Base-by-base conservation (phyloP, 805 yeast species). In the Wickerhamiella cacticola region DNA sequence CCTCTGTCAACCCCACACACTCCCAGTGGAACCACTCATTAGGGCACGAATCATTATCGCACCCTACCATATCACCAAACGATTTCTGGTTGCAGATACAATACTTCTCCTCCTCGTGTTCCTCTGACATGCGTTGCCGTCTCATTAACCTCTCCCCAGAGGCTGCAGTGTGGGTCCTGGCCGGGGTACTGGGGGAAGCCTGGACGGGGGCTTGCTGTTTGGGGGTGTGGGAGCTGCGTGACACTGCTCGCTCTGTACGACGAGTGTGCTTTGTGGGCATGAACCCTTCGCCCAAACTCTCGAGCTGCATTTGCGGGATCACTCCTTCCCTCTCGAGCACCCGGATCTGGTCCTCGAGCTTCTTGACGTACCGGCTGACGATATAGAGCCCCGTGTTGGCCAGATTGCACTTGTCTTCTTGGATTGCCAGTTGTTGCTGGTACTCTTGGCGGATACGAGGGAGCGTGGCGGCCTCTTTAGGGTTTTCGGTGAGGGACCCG, bases 21-120 rank as follows among this genome's bases (percentile, higher is more conserved):
- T 79, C 81, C 72, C 88, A 89, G 64, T 92, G 98, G 67, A 89
- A 89, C 97, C 97, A 89, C 62, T 86, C 96, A 54, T 72, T 79
- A 59, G 79, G 76, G 68, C 98, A 92, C 56, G 81, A 79, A 21
- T 81, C 82, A 53, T 86, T 83, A 61, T 89, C 98, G 66, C 98
- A 89, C 0, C 92, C 96, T 55, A 89, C 85, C 98, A 89, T 89
- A 57, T 80, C 85, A 21, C 98, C 98, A 65, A 81, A 85, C 0
- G 96, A 87, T 0, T 83, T 94, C 55, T 88, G 86, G 60, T 86
- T 94, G 61, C 98, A 89, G 66, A 83, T 82, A 63, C 98, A 89
- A 63, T 89, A 89, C 46, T 77, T 56, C 24, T 55, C 65, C 44
- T 76, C 79, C 52, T 80, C 86, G 50, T 79, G 83, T 44, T 74